Conservation (phyloP, 345 rosid genomes). For the Clarkia xantiana region DNA sequence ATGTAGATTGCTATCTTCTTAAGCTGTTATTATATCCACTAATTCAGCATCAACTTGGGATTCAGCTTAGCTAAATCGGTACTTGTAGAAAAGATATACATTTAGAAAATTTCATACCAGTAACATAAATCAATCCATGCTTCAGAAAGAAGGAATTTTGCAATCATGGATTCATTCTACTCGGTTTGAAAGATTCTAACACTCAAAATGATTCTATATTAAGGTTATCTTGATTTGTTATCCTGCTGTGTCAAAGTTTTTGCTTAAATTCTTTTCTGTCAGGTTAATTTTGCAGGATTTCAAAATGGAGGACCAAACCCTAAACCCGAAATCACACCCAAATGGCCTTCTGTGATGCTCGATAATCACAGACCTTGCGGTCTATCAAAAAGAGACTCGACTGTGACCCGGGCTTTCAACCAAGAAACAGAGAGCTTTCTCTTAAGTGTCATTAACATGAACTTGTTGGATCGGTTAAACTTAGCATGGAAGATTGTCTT, state of each 20-base stretch:
- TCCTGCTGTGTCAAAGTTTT: not conserved
- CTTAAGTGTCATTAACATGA: constrained; percentile 57
- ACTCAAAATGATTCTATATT: not conserved
- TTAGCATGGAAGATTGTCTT: constrained; percentile 88
- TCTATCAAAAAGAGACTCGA: constrained; percentile 27
- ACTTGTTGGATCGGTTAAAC: constrained; percentile 68
- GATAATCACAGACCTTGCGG: constrained; percentile 13
- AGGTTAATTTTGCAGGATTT: constrained; percentile 42
- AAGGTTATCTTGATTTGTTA: not conserved
- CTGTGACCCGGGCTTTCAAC: constrained; percentile 36
- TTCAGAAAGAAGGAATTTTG: no score
- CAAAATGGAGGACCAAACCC: constrained; percentile 22
- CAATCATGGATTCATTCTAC: no score
- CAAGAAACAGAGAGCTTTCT: constrained; percentile 69
- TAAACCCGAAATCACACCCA: constrained; percentile 15
- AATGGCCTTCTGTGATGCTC: constrained; percentile 19
- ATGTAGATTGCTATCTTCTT: no score
- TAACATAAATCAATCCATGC: no score
- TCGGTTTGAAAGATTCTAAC: no score
- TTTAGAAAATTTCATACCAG: no score
- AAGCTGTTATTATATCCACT: no score
- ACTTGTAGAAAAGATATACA: no score
- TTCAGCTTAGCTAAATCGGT: no score
- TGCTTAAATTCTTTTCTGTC: constrained; percentile 6
- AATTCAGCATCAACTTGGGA: no score